Base-by-base conservation (phyloP, 805 yeast genomes). In the Candida easanensis region DNA sequence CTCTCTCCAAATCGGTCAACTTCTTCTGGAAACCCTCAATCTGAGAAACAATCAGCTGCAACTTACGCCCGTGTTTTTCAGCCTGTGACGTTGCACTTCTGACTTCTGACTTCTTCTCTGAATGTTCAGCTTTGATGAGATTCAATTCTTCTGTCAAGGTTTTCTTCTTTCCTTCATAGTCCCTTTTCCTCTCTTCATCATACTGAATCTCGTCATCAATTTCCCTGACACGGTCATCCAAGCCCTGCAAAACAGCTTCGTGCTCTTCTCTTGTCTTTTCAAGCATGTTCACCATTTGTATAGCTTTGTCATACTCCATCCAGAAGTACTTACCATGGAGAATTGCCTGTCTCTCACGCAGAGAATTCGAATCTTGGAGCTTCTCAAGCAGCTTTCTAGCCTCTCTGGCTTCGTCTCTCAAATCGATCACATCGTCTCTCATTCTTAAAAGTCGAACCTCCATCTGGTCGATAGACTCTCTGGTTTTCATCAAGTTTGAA, bases 291-390 rank as follows among this genome's bases (percentile, higher is more conserved):
- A 53, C 36, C 5, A 45, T 37, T 4, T 41, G 30, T 4, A 23
- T 11, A 6, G 49, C 35, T 4, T 39, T 54, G 4, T 48, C 54
- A 23, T 64, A 68, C 44, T 73, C 73, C 37, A 74, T 57, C 80
- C 81, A 77, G 18, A 70, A 52, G 21, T 69, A 63, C 50, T 75
- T 77, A 13, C 79, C 82, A 35, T 73, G 69, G 3, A 73, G 47
- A 30, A 66, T 38, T 33, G 65, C 60, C 54, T 71, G 67, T 50
- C 61, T 57, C 37, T 68, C 57, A 45, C 68, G 59, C 41, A 70
- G 60, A 48, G 68, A 63, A 40, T 70, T 70, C 0, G 76, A 68
- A 31, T 69, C 68, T 43, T 62, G 58, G 39, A 74, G 63, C 35
- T 65, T 67, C 13, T 61, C 55, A 45, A 71, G 68, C 7, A 71